Conservation (phyloP, 2,329 filamentous ascomycete species). For the Aspergillus felis region DNA sequence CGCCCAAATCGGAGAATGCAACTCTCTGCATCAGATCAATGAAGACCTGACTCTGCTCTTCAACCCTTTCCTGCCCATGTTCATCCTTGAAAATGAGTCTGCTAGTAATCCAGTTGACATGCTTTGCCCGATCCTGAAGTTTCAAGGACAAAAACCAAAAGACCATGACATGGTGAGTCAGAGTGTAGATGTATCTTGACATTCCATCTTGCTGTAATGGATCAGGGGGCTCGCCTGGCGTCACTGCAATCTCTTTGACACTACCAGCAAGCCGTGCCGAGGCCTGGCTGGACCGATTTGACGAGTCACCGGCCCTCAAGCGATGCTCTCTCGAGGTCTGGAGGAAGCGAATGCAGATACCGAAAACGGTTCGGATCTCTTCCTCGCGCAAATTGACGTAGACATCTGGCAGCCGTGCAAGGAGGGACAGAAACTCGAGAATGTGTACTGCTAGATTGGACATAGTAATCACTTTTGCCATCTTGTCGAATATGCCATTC, state of each 20-base stretch:
- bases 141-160: conserved; percentile 96
- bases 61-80: conserved; percentile 68
- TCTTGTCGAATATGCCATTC: conserved; percentile 81
- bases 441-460: conserved; percentile 90
- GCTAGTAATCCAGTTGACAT: conserved; percentile 86
- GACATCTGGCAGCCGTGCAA: conserved; percentile 78
- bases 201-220: conserved; percentile 63
- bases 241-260: conserved; percentile 39
- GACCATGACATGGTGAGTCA: conserved; percentile 91
- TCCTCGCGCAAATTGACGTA: conserved; percentile 88
- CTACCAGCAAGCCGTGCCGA: conserved; percentile 42
- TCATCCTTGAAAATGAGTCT: conserved; percentile 75
- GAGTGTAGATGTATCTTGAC: conserved; percentile 86
- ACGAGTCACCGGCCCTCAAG: conserved; percentile 30
- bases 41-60: conserved; percentile 90
- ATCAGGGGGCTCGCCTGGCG: conserved; percentile 28
- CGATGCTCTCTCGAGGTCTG: conserved; percentile 72
- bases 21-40: conserved; percentile 93
- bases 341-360: conserved; percentile 89
- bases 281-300: conserved; percentile 31
- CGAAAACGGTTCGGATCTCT: conserved; percentile 91
- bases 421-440: conserved; percentile 85
- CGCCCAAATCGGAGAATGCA: conserved; percentile 78
- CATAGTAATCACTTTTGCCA: conserved; percentile 95
- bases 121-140: conserved; percentile 73